phyloP scores from a whole-genome alignment of 345 rosid species.

The Conringia planisiliqua region DNA sequence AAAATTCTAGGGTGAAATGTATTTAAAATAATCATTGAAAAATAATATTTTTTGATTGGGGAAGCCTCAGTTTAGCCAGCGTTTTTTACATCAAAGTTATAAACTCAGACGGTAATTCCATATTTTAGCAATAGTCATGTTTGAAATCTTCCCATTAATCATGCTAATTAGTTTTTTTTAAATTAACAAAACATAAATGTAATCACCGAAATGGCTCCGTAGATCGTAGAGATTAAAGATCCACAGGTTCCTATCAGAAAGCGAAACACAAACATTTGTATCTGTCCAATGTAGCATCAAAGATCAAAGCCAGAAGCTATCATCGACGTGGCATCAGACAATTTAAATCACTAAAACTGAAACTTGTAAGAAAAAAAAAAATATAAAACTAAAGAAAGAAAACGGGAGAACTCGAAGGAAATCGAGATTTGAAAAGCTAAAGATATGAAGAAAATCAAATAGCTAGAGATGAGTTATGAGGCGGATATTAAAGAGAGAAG shows the following conservation, averaged over 20 bases:
- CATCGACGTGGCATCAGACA: slow-evolving; percentile 54
- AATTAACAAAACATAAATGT: not conserved
- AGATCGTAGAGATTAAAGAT: slow-evolving; percentile 8
- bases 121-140: slow-evolving; percentile 27
- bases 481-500: not conserved
- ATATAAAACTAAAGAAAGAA: not conserved
- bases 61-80: slow-evolving; percentile 23
- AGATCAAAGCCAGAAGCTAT: slow-evolving; percentile 36
- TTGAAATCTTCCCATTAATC: not conserved
- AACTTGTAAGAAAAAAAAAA: not conserved
- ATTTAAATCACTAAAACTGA: too few relatives aligned
- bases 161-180: not conserved
- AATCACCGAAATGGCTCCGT: slow-evolving; percentile 34
- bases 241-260: slow-evolving; percentile 59
- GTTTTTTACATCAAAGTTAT: slow-evolving; percentile 11
- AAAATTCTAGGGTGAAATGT: too few relatives aligned
- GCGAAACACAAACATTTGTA: slow-evolving; percentile 42
- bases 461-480: not conserved
- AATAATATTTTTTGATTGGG: not conserved
- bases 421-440: not conserved
- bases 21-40: too few relatives aligned
- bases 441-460: too few relatives aligned
- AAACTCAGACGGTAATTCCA: slow-evolving; percentile 91
- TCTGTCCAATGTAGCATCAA: slow-evolving; percentile 56
- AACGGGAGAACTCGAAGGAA: not conserved